Evolutionary conservation across 192 early-diverging fungal species (phyloP).

Genomic region (Coemansia sp.): DNA sequence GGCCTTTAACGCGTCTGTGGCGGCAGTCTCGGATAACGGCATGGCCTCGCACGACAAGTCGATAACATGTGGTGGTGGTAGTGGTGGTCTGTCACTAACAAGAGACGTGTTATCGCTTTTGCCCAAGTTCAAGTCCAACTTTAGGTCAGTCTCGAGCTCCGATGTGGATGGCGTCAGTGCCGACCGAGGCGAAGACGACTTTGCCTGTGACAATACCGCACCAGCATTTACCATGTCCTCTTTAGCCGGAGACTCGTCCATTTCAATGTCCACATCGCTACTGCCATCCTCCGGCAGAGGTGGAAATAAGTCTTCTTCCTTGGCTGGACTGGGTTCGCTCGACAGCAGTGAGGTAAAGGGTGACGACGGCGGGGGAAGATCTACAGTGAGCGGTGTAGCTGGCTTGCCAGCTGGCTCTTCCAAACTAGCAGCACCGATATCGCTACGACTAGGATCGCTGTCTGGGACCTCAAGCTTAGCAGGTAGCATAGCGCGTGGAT

Average conservation of each 20-base stretch:
- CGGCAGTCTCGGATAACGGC: neutral
- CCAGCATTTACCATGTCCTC: neutral
- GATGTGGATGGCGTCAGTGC: neutral
- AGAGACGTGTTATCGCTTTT: conserved; percentile 27
- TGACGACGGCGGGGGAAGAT: neutral
- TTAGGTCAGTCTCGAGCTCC: neutral
- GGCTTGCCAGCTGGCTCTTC: neutral
- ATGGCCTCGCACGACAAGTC: conserved; percentile 14
- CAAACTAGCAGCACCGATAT: neutral
- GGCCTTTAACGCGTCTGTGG: neutral
- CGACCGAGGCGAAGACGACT: neutral
- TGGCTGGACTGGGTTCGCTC: neutral
- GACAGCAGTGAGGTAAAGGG: neutral
- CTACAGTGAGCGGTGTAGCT: neutral
- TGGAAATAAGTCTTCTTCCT: neutral
- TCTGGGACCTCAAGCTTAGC: neutral
- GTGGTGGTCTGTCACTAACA: conserved; percentile 21
- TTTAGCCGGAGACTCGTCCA: conserved; percentile 32
- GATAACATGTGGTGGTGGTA: conserved; percentile 8
- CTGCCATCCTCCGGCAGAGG: neutral
- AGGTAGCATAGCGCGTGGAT: conserved; percentile 58
- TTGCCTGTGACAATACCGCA: neutral
- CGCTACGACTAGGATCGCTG: neutral
- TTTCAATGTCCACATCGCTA: conserved; percentile 5
- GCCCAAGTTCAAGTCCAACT: neutral